A percentile compares a stretch with the other conserved stretches of the same genome.
These are phyloP conservation scores for Ilex aquifolium DNA, from an alignment of 257 asterid genomes.

Conservation along the genomic window DNA sequence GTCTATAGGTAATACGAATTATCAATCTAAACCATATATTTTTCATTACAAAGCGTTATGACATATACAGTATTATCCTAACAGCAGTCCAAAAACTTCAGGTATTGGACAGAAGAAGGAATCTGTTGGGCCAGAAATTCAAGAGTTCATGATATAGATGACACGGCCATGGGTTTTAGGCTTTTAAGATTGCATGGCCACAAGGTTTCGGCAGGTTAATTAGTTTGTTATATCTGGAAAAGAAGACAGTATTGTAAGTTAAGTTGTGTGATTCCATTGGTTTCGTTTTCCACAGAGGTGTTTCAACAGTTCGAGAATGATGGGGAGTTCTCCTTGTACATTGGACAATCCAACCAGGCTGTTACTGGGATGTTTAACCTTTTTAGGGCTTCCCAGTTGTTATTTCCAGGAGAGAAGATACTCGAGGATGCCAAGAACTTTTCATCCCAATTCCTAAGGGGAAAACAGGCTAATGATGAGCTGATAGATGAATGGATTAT, in stretches of 20 bases:
- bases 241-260: neutral
- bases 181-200: constrained; percentile 80
- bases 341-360: constrained; percentile 82
- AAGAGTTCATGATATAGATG: constrained; percentile 69
- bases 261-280: too few species aligned
- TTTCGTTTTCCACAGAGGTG: constrained; percentile 39
- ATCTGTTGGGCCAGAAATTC: constrained; percentile 90
- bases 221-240: too few species aligned
- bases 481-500: constrained; percentile 89
- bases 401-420: constrained; percentile 57
- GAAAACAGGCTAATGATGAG: constrained; percentile 45
- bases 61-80: too few species aligned
- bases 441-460: constrained; percentile 39
- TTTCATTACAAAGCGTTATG: too few species aligned
- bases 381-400: constrained; percentile 71
- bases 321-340: constrained; percentile 70
- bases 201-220: constrained; percentile 60
- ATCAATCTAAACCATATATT: too few species aligned
- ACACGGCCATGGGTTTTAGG: constrained; percentile 95
- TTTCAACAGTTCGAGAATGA: constrained; percentile 56
- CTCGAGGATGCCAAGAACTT: constrained; percentile 41
- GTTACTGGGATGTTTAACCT: constrained; percentile 87
- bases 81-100: constrained; percentile 6
- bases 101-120: constrained; percentile 76
- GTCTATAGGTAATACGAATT: constrained; percentile 37